Conservation (phyloP, 139 green algal genomes). For the Asterochloris sp. region DNA sequence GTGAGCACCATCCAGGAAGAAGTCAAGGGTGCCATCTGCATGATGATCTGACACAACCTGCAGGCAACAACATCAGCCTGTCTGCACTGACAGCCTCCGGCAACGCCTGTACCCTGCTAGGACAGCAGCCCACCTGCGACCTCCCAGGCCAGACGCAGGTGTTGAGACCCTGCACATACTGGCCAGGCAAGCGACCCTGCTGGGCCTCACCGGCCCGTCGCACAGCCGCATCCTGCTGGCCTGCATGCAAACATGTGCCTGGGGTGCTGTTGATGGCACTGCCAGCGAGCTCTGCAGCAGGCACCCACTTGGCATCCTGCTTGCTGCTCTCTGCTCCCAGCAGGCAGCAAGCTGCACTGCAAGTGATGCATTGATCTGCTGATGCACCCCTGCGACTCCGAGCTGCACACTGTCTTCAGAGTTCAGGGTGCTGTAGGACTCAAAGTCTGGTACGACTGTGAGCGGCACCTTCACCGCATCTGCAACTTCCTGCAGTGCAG, state of each 20-base stretch:
- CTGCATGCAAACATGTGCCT: no score
- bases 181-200: slow-evolving; percentile 35
- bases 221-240: no score
- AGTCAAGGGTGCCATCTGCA: slow-evolving; percentile 15
- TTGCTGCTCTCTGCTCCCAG: slow-evolving; percentile 50
- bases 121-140: slow-evolving; percentile 51
- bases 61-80: slow-evolving; percentile 24
- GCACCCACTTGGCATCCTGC: background rate
- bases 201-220: slow-evolving; percentile 19
- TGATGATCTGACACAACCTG: background rate
- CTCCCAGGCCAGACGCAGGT: slow-evolving; percentile 67
- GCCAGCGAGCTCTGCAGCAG: no score
- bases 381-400: slow-evolving; percentile 78
- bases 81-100: background rate
- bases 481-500: slow-evolving; percentile 25
- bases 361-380: slow-evolving; percentile 82
- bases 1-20: slow-evolving; percentile 96
- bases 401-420: slow-evolving; percentile 37
- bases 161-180: slow-evolving; percentile 62
- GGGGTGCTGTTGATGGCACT: no score
- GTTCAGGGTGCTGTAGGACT: slow-evolving; percentile 18
- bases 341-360: slow-evolving; percentile 71
- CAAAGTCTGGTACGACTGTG: slow-evolving; percentile 25
- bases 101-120: background rate
- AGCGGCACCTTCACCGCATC: slow-evolving; percentile 32